Evolutionary conservation across 2,329 filamentous ascomycete genomes (phyloP).

Genomic region (Neopestalotiopsis sp.): DNA sequence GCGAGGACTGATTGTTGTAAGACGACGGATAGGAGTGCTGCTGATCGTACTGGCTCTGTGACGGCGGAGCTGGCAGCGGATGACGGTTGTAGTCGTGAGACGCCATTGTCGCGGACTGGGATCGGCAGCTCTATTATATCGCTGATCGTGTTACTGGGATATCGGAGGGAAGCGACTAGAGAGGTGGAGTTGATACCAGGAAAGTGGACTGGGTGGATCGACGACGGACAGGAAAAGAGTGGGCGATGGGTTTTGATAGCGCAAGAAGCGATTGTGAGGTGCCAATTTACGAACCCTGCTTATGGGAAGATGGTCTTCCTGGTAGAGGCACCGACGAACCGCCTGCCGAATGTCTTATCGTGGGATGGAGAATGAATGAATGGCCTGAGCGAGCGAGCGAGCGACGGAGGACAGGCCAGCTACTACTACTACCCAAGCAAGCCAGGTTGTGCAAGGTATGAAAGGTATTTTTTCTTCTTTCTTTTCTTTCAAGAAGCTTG

Average conservation of each 20-base stretch:
- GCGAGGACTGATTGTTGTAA: conserved; percentile 20
- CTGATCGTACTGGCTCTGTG: conserved; percentile 31
- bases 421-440: not conserved
- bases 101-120: conserved; percentile 34
- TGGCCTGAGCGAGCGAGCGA: conserved; percentile 7
- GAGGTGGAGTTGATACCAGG: conserved; percentile 27
- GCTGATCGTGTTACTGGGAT: conserved; percentile 22
- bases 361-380: conserved; percentile 3
- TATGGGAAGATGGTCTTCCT: conserved; percentile 1
- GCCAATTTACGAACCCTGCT: conserved; percentile 8
- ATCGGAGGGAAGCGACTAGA: conserved; percentile 27
- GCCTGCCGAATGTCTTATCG: conserved; percentile 15
- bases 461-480: not conserved
- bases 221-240: conserved; percentile 15
- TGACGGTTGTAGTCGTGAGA: conserved; percentile 33
- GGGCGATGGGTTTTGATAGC: conserved; percentile 26
- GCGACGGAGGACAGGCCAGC: not conserved
- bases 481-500: not conserved
- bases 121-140: conserved; percentile 30
- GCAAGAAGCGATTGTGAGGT: conserved; percentile 8
- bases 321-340: conserved; percentile 10
- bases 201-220: conserved; percentile 23
- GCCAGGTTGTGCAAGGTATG: not conserved
- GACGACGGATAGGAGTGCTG: conserved; percentile 25
- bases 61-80: conserved; percentile 34